A percentile compares a stretch with the other conserved stretches of the same genome.
Conservation (phyloP, 1,139 yeast species). For the Saccharomycopsis hybrid region DNA sequence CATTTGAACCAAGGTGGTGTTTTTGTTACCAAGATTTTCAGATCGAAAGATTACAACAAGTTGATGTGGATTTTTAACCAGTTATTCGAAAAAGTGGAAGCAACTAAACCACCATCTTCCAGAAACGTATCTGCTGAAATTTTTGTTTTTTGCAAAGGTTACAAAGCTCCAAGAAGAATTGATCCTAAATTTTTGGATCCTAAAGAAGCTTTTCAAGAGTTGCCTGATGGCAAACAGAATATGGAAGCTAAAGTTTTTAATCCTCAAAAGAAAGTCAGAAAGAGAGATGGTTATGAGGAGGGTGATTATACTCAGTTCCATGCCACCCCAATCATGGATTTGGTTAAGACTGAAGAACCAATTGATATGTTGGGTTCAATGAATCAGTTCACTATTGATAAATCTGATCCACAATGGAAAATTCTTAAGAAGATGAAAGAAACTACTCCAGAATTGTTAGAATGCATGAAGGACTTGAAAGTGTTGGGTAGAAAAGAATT, state of each 20-base stretch:
- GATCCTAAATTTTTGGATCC: conserved; percentile 93
- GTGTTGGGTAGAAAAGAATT: conserved; percentile 94
- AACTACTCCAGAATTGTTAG: conserved; percentile 71
- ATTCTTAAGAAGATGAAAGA: conserved; percentile 62
- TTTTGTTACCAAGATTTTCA: conserved; percentile 93
- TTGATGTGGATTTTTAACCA: conserved; percentile 97
- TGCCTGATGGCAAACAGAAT: conserved; percentile 69
- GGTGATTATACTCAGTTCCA: conserved; percentile 81
- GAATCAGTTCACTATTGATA: conserved; percentile 54
- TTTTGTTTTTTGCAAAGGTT: conserved; percentile 92
- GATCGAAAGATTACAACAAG: conserved; percentile 96
- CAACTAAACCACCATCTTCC: conserved; percentile 97
- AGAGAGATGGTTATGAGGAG: conserved; percentile 96
- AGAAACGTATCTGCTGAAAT: conserved; percentile 99
- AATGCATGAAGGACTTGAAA: conserved; percentile 83
- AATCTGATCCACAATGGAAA: conserved; percentile 66
- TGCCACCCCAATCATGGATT: conserved; percentile 71
- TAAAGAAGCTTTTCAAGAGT: conserved; percentile 87
- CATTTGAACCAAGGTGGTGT: conserved; percentile 89
- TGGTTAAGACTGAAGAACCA: conserved; percentile 75
- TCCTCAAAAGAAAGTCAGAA: conserved; percentile 86
- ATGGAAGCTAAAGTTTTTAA: conserved; percentile 89
- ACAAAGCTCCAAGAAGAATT: conserved; percentile 90
- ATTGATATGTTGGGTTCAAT: conserved; percentile 73
- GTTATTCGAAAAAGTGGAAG: conserved; percentile 91